These are phyloP conservation scores for Fusarium succisae DNA, from an alignment of 2,329 filamentous ascomycete species.

Conservation along the genomic window DNA sequence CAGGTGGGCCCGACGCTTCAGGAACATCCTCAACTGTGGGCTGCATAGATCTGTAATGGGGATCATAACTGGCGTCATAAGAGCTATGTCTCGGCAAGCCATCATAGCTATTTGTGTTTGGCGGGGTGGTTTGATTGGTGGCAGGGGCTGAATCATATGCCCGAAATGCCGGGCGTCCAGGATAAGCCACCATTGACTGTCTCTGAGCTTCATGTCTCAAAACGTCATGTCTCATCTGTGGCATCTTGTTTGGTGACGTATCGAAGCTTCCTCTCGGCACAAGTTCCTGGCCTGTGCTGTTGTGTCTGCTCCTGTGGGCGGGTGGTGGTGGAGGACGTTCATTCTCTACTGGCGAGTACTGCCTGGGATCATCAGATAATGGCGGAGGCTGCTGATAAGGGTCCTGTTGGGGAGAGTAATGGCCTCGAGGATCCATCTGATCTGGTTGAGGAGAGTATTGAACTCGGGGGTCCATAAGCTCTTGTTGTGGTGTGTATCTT, in stretches of 20 bases:
- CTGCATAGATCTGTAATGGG: slow-evolving; percentile 63
- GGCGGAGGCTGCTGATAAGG: slow-evolving; percentile 44
- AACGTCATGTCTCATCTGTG: slow-evolving; percentile 67
- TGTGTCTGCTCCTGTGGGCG: slow-evolving; percentile 60
- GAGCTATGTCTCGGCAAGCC: slow-evolving; percentile 58
- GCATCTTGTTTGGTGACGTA: slow-evolving; percentile 52
- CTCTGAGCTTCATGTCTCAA: slow-evolving; percentile 66
- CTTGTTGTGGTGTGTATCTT: slow-evolving; percentile 46
- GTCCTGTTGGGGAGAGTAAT: slow-evolving; percentile 48
- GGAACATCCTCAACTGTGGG: slow-evolving; percentile 72
- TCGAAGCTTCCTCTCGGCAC: slow-evolving; percentile 55
- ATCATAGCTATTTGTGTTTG: slow-evolving; percentile 47
- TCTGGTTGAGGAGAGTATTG: slow-evolving; percentile 48
- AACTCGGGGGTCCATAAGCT: slow-evolving; percentile 51
- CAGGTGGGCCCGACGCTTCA: slow-evolving; percentile 54
- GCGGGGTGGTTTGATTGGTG: slow-evolving; percentile 41
- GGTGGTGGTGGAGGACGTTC: slow-evolving; percentile 66
- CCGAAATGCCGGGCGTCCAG: slow-evolving; percentile 63
- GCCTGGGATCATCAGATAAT: slow-evolving; percentile 45
- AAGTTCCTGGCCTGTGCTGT: slow-evolving; percentile 55
- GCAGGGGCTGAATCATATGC: slow-evolving; percentile 59
- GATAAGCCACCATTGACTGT: slow-evolving; percentile 60
- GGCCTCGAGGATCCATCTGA: slow-evolving; percentile 50
- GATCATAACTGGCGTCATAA: slow-evolving; percentile 59
- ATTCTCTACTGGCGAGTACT: slow-evolving; percentile 51